Evolutionary conservation across 345 rosid species (phyloP).

Genomic region (Jatropha curcas): DNA sequence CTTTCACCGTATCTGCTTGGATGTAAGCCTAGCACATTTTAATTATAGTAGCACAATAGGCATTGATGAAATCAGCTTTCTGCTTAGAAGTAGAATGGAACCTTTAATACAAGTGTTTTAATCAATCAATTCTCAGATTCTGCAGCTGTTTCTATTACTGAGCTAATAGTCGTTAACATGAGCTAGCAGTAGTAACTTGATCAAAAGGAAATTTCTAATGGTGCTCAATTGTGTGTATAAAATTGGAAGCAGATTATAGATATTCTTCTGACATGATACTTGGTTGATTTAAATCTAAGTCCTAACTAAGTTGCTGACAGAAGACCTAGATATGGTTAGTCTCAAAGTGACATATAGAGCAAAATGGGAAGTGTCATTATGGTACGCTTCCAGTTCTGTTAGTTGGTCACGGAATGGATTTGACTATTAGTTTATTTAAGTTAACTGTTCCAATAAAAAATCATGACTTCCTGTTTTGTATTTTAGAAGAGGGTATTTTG

Average conservation of each 20-base stretch:
- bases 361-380: too few species aligned
- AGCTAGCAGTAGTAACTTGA: too few species aligned
- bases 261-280: neutral
- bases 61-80: too few species aligned
- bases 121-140: neutral
- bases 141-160: neutral
- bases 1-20: too few species aligned
- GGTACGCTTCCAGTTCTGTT: too few species aligned
- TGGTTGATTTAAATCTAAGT: neutral
- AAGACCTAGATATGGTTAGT: neutral
- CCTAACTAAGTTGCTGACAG: too few species aligned
- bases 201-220: neutral
- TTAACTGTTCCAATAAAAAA: neutral
- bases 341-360: neutral
- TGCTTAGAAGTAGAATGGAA: too few species aligned
- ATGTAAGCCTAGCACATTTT: too few species aligned
- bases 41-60: too few species aligned
- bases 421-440: neutral
- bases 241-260: neutral
- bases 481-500: neutral
- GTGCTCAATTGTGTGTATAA: neutral
- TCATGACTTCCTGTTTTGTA: neutral
- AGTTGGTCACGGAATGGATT: too few species aligned
- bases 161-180: too few species aligned
- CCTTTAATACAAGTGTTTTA: too few species aligned